Base-by-base conservation (phyloP, 768 basidiomycete genomes). In the Zangia roseola region DNA sequence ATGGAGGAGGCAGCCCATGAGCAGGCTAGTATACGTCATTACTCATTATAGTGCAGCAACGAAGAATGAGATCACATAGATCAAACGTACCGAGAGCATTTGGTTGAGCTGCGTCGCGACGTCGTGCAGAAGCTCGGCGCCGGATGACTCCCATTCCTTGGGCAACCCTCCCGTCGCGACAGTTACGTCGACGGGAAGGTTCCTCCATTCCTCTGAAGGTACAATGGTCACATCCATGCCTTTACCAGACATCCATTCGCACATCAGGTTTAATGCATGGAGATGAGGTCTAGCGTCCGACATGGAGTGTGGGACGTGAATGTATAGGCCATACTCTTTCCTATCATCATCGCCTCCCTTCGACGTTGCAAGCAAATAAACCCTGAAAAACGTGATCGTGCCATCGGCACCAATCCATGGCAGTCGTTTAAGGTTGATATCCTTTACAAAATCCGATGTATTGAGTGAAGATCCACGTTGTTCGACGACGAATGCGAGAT, bases 131-230 rank as follows among this genome's bases (percentile, higher is more conserved):
- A 65, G 52, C 24, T 12, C 42, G 6, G 6, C 21, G 13, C 60
- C 63, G 3, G 14, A 38, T 4, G 45, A 46, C 10, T 36, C 46
- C 62, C 64, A 65, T n/a, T 46, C 54, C 2, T 48, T n/a, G 16
- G 40, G 47, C 10, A 25, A 43, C 9, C 62, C 61, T 13, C 64
- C 62, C 0, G 48, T 66, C 2, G 62, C 64, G 23, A 45, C 49
- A 21, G 66, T 50, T 6, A 58, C 61, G 19, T 65, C 64, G 8
- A 53, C 50, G 1, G 64, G 64, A 12, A 63, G 58, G 37, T 63
- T 55, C 20, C 48, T 57, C 61, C 61, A 61, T 25, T 66, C 62
- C 23, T 60, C 47, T 13, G 24, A 53, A 28, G 41, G 52, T 2
- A 51, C 40, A 7, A 61, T 45, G 10, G 0, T 30, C n/a, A n/a